These are phyloP conservation scores for Eucalyptus sp. DNA, from an alignment of 345 rosid species.

Conservation along the genomic window DNA sequence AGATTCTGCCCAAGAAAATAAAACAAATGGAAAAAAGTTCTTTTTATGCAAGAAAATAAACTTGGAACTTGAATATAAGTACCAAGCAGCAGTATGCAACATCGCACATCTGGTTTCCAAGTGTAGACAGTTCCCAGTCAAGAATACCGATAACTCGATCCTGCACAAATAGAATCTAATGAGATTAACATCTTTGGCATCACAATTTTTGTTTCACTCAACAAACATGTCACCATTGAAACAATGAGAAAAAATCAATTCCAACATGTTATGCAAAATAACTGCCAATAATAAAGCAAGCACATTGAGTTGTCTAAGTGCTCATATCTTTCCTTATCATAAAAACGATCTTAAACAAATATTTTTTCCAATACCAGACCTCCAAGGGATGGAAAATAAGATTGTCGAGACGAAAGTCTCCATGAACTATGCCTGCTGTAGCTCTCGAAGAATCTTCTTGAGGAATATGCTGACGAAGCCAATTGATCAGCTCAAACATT, in stretches of 20 bases:
- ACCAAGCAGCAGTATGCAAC: slow-evolving; percentile 86
- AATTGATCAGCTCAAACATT: slow-evolving; percentile 67
- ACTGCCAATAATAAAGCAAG: not conserved
- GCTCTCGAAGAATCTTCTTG: slow-evolving; percentile 64
- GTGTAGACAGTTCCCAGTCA: slow-evolving; percentile 96
- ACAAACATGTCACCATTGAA: not conserved
- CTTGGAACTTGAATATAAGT: slow-evolving; percentile 5
- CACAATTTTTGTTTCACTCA: not conserved
- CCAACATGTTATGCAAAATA: slow-evolving; percentile 1
- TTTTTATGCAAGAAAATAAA: not conserved
- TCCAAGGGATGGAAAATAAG: slow-evolving; percentile 82
- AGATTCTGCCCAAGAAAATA: not conserved
- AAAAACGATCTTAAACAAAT: not conserved
- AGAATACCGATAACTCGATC: slow-evolving; percentile 86
- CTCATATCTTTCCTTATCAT: not conserved
- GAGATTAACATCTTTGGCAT: not conserved
- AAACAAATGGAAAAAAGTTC: not conserved
- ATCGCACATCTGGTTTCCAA: slow-evolving; percentile 97
- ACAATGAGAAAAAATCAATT: slow-evolving; percentile 31
- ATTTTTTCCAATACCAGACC: slow-evolving; percentile 22
- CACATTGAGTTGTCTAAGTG: not conserved
- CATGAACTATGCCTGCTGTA: slow-evolving; percentile 78
- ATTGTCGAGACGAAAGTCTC: slow-evolving; percentile 93
- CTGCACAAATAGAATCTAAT: slow-evolving; percentile 23
- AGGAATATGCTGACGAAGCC: slow-evolving; percentile 64